A percentile compares a stretch with the other conserved stretches of the same genome.
Evolutionary conservation across 169 alveolate genomes (phyloP).

Genomic region (Plasmodium relictum): DNA sequence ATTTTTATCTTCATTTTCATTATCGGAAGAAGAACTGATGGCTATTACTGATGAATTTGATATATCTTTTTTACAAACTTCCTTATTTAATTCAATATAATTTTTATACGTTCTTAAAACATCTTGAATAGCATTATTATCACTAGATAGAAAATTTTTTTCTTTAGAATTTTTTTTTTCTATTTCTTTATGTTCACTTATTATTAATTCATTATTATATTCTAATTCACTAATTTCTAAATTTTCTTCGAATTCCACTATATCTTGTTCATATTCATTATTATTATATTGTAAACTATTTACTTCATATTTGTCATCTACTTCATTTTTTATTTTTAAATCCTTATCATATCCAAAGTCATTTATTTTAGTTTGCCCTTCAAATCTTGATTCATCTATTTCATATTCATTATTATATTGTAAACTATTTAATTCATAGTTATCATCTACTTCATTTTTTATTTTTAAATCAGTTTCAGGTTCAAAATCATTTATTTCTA

Average conservation of each 20-base stretch:
- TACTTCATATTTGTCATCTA: background rate
- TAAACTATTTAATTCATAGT: no score
- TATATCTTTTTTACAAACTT: background rate
- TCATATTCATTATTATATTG: background rate
- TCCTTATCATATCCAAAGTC: background rate
- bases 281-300: background rate
- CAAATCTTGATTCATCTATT: background rate
- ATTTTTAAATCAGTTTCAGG: background rate
- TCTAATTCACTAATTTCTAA: background rate
- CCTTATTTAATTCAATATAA: constrained; percentile 5
- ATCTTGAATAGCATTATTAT: background rate
- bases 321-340: background rate
- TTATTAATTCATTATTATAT: background rate
- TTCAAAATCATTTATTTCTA: background rate
- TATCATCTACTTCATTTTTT: no score
- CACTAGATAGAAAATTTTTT: background rate
- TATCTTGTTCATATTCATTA: background rate
- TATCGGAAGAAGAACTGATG: background rate
- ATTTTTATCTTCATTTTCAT: background rate
- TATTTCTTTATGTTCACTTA: background rate
- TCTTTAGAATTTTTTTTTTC: background rate
- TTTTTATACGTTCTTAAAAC: constrained; percentile 15
- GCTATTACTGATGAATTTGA: background rate
- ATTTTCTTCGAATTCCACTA: background rate
- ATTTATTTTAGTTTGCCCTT: background rate